Evolutionary conservation across 768 basidiomycete species (phyloP).

Genomic region (Ramaria sp.): DNA sequence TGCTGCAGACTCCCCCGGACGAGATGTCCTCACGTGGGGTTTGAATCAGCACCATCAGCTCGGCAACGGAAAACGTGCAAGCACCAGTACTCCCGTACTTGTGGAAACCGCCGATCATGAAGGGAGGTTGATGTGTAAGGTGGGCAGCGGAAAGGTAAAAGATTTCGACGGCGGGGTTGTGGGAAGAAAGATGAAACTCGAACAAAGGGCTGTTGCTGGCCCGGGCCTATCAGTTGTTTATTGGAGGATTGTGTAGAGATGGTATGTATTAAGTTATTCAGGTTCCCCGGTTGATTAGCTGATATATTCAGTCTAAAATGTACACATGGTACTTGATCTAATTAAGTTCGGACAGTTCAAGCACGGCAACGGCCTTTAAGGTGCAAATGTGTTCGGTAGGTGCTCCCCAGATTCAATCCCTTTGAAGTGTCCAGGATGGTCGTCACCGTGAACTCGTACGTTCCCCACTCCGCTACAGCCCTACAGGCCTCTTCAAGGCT

Average conservation of each 20-base stretch:
- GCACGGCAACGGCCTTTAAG: too few relatives aligned
- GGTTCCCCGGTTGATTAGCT: too few relatives aligned
- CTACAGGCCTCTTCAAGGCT: too few relatives aligned
- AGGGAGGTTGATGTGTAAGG: conserved; percentile 48
- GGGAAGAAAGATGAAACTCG: conserved; percentile 48
- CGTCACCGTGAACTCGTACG: too few relatives aligned
- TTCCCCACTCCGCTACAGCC: too few relatives aligned
- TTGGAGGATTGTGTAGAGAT: conserved; percentile 35
- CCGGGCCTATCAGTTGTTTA: conserved; percentile 55
- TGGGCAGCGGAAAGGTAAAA: conserved; percentile 39
- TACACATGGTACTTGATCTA: too few relatives aligned
- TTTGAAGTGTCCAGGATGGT: too few relatives aligned
- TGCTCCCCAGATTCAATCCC: too few relatives aligned
- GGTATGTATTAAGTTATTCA: too few relatives aligned
- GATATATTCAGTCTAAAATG: too few relatives aligned
- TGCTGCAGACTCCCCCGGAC: conserved; percentile 22
- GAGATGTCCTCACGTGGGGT: conserved; percentile 67
- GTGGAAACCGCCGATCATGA: conserved; percentile 37
- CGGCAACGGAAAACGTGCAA: conserved; percentile 61
- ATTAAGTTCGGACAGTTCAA: too few relatives aligned
- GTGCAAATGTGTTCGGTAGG: too few relatives aligned
- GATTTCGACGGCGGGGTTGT: conserved; percentile 53
- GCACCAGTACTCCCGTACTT: conserved; percentile 40
- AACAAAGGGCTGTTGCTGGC: conserved; percentile 56
- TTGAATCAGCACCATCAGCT: conserved; percentile 64